Base-by-base conservation (phyloP, 1,284 basidiomycete genomes). In the Amylostereum areolatum region DNA sequence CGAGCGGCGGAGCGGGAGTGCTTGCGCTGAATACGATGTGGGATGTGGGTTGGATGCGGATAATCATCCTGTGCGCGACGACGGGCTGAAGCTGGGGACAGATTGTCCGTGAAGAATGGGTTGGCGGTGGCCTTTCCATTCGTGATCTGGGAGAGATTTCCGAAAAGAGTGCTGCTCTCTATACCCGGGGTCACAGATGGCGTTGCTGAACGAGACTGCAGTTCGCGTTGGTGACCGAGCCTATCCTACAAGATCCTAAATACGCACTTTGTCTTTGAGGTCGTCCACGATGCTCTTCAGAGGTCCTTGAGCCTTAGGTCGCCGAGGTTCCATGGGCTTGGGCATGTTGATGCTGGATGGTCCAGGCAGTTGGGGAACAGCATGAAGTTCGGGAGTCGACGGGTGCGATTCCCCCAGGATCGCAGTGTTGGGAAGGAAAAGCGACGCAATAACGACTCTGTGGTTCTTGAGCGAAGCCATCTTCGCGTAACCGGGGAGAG, bases 211-310 rank as follows among this genome's bases (percentile, higher is more conserved):
- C 72, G 72, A 36, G 70, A 73, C 72, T 76, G 50, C 12, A 31
- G 7, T 7, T 6, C 42, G 28, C 3, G 24, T 45, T n/a, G n/a
- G 34, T n/a, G 34, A 35, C n/a, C 18, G 18, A 18, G 18, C 18
- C 18, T 18, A 18, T 18, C 18, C 18, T 18, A 18, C 18, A 18
- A 18, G 18, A 49, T 32, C 36, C 6, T 30, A 31, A 18, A 40
- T 30, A 57, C 62, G 45, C 45, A 79, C 80, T 70, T 84, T 85
- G 62, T 76, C 78, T 55, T 73, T 78, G 45, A 89, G 73, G 64
- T 89, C 87, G 9, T 89, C 85, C 40, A 90, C 82, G 54, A 90
- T 89, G 57, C 85, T 87, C 63, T 70, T 78, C 45, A 82, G 60
- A 0, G 80, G 78, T 0, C 52, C 59, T 18, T 58, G 45, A 2